phyloP scores from a whole-genome alignment of 2,329 filamentous ascomycete species.

The Simplicillium aogashimaense region DNA sequence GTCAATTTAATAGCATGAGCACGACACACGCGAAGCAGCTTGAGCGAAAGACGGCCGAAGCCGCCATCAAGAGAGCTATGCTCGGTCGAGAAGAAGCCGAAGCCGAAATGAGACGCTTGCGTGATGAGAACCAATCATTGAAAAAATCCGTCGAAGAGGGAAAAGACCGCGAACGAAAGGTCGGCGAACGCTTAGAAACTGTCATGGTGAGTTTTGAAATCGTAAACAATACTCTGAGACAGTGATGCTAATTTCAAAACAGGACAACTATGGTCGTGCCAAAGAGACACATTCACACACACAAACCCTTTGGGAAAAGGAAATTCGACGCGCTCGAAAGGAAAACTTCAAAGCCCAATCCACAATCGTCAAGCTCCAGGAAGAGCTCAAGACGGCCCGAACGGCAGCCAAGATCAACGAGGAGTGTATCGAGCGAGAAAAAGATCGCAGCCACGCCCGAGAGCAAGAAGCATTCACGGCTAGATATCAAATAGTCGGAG shows the following conservation, averaged over 20 bases:
- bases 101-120: slow-evolving; percentile 52
- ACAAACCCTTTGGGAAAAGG: slow-evolving; percentile 62
- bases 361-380: slow-evolving; percentile 58
- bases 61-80: slow-evolving; percentile 56
- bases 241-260: slow-evolving; percentile 8
- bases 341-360: slow-evolving; percentile 70
- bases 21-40: slow-evolving; percentile 50
- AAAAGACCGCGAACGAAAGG: slow-evolving; percentile 53
- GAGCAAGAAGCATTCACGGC: slow-evolving; percentile 63
- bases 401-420: slow-evolving; percentile 44
- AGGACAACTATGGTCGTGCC: slow-evolving; percentile 62
- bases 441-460: slow-evolving; percentile 46
- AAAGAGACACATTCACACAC: slow-evolving; percentile 62
- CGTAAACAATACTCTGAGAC: background rate
- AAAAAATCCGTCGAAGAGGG: slow-evolving; percentile 54
- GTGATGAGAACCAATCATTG: slow-evolving; percentile 48
- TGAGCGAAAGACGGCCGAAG: slow-evolving; percentile 55
- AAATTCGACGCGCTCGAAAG: slow-evolving; percentile 58
- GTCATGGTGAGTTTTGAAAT: slow-evolving; percentile 48
- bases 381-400: slow-evolving; percentile 58
- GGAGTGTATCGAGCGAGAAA: slow-evolving; percentile 52
- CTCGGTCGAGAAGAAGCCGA: slow-evolving; percentile 63
- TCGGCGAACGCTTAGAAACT: slow-evolving; percentile 56
- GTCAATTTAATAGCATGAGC: slow-evolving; percentile 61
- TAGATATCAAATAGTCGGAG: slow-evolving; percentile 53